Conservation (phyloP, 768 basidiomycete species). For the Grammothele lineata region DNA sequence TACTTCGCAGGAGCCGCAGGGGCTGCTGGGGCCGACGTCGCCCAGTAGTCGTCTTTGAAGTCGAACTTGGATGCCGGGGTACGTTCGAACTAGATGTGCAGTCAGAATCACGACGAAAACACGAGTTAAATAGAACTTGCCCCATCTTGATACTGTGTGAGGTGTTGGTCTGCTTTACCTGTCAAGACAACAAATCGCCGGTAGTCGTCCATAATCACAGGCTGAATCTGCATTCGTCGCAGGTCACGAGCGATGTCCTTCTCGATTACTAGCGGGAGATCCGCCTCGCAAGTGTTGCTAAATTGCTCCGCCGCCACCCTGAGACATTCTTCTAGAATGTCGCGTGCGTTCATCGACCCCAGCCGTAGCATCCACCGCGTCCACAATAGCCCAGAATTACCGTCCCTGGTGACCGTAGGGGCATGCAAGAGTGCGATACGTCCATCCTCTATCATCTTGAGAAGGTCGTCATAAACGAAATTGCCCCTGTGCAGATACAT, state of each 20-base stretch:
- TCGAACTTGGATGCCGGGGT: constrained; percentile 38
- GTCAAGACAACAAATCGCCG: constrained; percentile 64
- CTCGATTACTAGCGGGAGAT: constrained; percentile 38
- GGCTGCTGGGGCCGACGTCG: constrained; percentile 2
- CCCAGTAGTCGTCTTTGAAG: constrained; percentile 57
- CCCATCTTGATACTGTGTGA: too few species aligned
- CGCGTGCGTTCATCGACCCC: constrained; percentile 29
- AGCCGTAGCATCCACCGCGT: constrained; percentile 30
- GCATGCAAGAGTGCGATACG: constrained; percentile 48
- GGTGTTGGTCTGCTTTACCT: constrained; percentile 28
- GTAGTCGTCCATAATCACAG: constrained; percentile 54
- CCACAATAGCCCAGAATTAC: constrained; percentile 32
- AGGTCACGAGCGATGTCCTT: constrained; percentile 47
- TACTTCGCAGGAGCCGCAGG: too few species aligned
- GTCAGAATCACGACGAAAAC: too few species aligned
- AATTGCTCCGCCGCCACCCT: constrained; percentile 36
- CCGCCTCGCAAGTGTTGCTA: constrained; percentile 29
- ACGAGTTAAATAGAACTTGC: too few species aligned
- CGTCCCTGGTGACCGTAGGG: constrained; percentile 34
- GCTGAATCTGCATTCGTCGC: constrained; percentile 53
- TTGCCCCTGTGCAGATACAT: constrained; percentile 28
- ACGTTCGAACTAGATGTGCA: constrained; percentile 64
- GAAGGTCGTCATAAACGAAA: constrained; percentile 37
- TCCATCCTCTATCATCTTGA: constrained; percentile 53
- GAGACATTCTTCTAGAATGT: constrained; percentile 42